Evolutionary conservation across 2,329 filamentous ascomycete genomes (phyloP), one percentile per base, ranked within the genome.

Genomic region (Ophiocordyceps camponoti-leonardi): DNA sequence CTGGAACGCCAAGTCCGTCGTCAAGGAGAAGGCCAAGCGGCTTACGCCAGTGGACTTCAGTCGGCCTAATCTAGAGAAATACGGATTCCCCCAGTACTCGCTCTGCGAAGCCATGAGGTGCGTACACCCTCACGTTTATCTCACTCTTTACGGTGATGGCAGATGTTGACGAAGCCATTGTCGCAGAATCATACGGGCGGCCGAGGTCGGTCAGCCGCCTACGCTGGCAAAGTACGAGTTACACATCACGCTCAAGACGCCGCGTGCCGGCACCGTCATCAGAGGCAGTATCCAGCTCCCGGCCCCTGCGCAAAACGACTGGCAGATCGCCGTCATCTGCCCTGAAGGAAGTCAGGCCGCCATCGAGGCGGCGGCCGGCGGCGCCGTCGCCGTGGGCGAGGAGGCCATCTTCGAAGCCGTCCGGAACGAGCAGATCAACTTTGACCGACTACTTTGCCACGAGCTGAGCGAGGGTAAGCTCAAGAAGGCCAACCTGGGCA

Each of bases 61-160:
- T 51, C 73, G 77, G 30, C 87, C 79, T 59, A 73, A 78, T 51
- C 61, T 90, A 51, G 74, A 74, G 50, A 68, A 77, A 51, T 74
- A 78, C 41, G 71, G 86, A 33, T 66, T 66, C 37, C 64, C 64
- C 1, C 81, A 84, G 56, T 94, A 83, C 58, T 77, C 86, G 1
- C 71, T 98, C 30, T 83, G 86, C 53, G 92, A 98, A 68, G 93
- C 92, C 16, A 92, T 98, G 78, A 78, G 88, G 86, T 86, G 66
- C 47, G 71, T 12, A 42, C n/a, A n/a, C 13, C 8, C 23, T 42
- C 40, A 14, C 20, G 6, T 26, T 8, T 39, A 4, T n/a, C n/a
- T n/a, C 11, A 14, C 31, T 14, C 16, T 33, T 8, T 14, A 4
- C 40, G 20, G 10, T 11, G 20, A n/a, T 20, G 13, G 40, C 40